These are phyloP conservation scores for Pittosporum tobira DNA, from an alignment of 129 eudicot genomes.

Conservation along the genomic window DNA sequence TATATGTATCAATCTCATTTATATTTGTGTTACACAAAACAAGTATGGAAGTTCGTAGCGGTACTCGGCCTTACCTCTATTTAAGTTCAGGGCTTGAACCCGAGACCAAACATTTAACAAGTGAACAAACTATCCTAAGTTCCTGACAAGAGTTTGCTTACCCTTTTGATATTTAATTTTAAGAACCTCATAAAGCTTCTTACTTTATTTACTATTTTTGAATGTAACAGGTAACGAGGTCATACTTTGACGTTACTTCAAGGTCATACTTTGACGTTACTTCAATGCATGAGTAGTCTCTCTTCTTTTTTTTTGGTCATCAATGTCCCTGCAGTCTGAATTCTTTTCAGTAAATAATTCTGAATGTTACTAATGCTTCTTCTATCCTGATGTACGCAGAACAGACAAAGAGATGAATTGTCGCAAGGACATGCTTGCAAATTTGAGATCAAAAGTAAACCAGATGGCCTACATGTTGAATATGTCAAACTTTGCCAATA, in stretches of 20 bases:
- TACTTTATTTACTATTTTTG: too few species aligned
- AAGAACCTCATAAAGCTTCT: too few species aligned
- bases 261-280: background rate
- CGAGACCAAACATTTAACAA: too few species aligned
- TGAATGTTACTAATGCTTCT: slow-evolving; percentile 7
- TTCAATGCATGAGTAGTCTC: background rate
- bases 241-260: slow-evolving; percentile 2
- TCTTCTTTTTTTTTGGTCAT: background rate
- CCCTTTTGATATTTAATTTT: too few species aligned
- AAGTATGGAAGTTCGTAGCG: too few species aligned
- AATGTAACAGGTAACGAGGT: too few species aligned
- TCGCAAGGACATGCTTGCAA: slow-evolving; percentile 67
- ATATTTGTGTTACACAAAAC: too few species aligned
- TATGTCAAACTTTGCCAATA: slow-evolving; percentile 88
- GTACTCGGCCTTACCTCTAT: too few species aligned
- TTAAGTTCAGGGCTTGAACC: too few species aligned
- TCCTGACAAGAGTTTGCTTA: background rate
- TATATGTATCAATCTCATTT: too few species aligned
- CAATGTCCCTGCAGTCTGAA: slow-evolving; percentile 11
- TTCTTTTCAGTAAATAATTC: too few species aligned
- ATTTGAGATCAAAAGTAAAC: slow-evolving; percentile 76
- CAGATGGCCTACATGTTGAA: slow-evolving; percentile 91
- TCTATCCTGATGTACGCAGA: slow-evolving; percentile 33
- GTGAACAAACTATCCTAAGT: too few species aligned
- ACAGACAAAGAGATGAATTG: slow-evolving; percentile 92